Percentiles rank a stretch among this genome's conserved stretches.
These are phyloP conservation scores for Dioszegia crocea DNA, from an alignment of 768 basidiomycete genomes.

Conservation along the genomic window DNA sequence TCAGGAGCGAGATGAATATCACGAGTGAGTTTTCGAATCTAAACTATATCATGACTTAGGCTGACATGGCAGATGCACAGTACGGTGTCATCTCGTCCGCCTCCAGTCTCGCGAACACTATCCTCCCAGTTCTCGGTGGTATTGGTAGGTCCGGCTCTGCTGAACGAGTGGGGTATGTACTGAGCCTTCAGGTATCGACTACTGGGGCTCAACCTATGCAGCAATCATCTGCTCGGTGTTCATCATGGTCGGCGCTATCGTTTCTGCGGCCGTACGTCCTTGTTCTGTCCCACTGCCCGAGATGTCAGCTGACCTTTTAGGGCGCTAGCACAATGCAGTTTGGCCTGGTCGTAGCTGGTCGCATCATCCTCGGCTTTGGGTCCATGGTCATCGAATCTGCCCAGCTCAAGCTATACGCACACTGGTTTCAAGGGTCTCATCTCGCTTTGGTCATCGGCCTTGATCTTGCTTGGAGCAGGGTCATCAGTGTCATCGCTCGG, in stretches of 20 bases:
- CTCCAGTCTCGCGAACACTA: constrained; percentile 37
- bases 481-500: constrained; percentile 24
- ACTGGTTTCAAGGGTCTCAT: constrained; percentile 31
- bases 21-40: constrained; percentile 17
- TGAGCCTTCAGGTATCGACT: constrained; percentile 28
- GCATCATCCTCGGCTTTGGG: constrained; percentile 43
- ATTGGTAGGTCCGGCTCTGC: constrained; percentile 5
- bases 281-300: neutral
- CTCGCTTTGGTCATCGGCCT: constrained; percentile 32
- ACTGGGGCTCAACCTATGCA: constrained; percentile 37
- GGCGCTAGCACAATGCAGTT: constrained; percentile 1
- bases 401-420: constrained; percentile 38
- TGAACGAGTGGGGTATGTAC: neutral
- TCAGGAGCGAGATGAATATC: constrained; percentile 18
- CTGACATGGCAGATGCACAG: constrained; percentile 20
- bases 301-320: neutral
- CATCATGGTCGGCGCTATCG: constrained; percentile 33
- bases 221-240: constrained; percentile 29
- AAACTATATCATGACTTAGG: neutral
- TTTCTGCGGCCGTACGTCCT: constrained; percentile 22
- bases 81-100: constrained; percentile 36
- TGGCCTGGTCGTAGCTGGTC: constrained; percentile 27
- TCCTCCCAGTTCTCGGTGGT: constrained; percentile 42
- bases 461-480: constrained; percentile 38
- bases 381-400: constrained; percentile 38